phyloP scores from a whole-genome alignment of 2,329 filamentous ascomycete genomes.

The Thielaviopsis cerberus region DNA sequence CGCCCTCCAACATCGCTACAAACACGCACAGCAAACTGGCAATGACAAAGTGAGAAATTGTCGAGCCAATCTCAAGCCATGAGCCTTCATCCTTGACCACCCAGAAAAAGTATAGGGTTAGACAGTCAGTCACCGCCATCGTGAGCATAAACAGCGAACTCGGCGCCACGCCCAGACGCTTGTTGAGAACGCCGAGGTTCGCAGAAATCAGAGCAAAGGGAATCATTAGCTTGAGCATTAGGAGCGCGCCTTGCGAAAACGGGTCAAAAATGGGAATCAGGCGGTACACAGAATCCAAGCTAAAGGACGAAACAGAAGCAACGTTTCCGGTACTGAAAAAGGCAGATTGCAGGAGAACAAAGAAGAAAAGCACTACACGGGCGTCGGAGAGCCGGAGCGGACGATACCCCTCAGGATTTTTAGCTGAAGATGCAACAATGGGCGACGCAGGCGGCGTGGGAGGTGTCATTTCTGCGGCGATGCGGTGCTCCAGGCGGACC shows the following conservation, averaged over 20 bases:
- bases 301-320: conserved; percentile 84
- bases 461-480: neutral
- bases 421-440: neutral
- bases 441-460: neutral
- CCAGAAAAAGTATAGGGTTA: conserved; percentile 95
- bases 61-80: conserved; percentile 94
- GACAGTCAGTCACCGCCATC: conserved; percentile 74
- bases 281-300: conserved; percentile 70
- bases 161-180: conserved; percentile 62
- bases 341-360: conserved; percentile 80
- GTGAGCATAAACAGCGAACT: conserved; percentile 87
- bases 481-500: conserved; percentile 73
- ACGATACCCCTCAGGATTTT: conserved; percentile 27
- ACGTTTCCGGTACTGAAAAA: conserved; percentile 97
- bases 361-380: conserved; percentile 82
- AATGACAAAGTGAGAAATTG: conserved; percentile 89
- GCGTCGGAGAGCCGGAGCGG: conserved; percentile 64
- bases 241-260: conserved; percentile 71
- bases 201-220: conserved; percentile 85
- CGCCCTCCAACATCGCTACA: conserved; percentile 67
- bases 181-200: conserved; percentile 84
- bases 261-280: conserved; percentile 86
- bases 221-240: conserved; percentile 78
- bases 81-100: conserved; percentile 90
- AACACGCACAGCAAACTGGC: conserved; percentile 80